phyloP scores from a whole-genome alignment of 2,329 filamentous ascomycete genomes.

The Fusarium keratoplasticum region DNA sequence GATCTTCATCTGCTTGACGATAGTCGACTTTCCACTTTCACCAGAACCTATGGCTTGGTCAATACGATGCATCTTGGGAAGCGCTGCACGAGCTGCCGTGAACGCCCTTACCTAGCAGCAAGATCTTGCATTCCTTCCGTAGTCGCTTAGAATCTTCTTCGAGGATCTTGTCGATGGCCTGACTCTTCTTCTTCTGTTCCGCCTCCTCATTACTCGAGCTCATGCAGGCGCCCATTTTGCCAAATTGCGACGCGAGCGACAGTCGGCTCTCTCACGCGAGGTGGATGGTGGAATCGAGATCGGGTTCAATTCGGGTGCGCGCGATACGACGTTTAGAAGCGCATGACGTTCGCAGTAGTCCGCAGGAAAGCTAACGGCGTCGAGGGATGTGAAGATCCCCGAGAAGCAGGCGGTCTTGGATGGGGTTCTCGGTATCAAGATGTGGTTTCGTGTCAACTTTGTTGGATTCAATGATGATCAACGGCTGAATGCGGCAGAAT shows the following conservation, averaged over 20 bases:
- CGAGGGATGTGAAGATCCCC: constrained; percentile 15
- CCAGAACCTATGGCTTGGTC: constrained; percentile 79
- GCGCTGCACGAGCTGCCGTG: constrained; percentile 16
- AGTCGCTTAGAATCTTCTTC: constrained; percentile 95
- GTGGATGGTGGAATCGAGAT: constrained; percentile 10
- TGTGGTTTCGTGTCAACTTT: constrained; percentile 4
- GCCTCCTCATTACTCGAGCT: constrained; percentile 87
- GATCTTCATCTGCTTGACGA: constrained; percentile 99
- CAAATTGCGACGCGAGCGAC: constrained; percentile 29
- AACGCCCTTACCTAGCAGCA: constrained; percentile 81
- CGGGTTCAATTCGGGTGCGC: constrained; percentile 26
- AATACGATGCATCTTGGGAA: constrained; percentile 19
- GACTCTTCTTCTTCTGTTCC: constrained; percentile 95
- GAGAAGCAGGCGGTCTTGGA: background rate
- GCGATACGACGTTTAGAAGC: constrained; percentile 37
- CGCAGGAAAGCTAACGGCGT: constrained; percentile 24
- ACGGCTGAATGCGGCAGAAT: constrained; percentile 30
- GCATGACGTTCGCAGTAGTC: constrained; percentile 39
- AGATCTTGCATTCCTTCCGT: constrained; percentile 98
- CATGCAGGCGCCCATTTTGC: constrained; percentile 91
- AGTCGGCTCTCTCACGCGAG: constrained; percentile 22
- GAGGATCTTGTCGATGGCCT: constrained; percentile 92
- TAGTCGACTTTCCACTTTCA: constrained; percentile 98
- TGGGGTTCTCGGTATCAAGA: background rate
- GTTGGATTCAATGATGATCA: constrained; percentile 4